Conservation (phyloP, 23 red algal species). For the Gracilaria vermiculophylla region DNA sequence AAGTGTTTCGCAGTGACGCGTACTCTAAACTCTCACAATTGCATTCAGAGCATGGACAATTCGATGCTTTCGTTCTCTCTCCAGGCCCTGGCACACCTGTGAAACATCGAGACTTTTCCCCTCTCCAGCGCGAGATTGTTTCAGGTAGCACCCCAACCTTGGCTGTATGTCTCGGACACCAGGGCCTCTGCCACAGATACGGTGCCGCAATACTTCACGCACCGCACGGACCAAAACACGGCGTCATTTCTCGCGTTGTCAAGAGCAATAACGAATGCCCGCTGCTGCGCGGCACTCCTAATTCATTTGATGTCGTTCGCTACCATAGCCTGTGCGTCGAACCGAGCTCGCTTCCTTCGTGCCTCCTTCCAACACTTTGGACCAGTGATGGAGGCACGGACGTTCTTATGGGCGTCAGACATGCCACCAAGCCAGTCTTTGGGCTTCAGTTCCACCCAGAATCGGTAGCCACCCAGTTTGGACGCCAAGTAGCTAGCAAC, state of each 20-base stretch:
- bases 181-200: conserved; percentile 59
- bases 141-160: conserved; percentile 42
- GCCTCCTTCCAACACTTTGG: conserved; percentile 74
- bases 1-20: conserved; percentile 71
- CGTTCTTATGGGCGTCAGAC: conserved; percentile 88
- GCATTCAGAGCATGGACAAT: conserved; percentile 1
- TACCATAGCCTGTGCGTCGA: conserved; percentile 82
- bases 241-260: conserved; percentile 36
- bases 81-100: conserved; percentile 92
- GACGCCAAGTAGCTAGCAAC: conserved; percentile 53
- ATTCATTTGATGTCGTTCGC: conserved; percentile 73
- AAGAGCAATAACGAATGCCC: conserved; percentile 37
- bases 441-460: conserved; percentile 99
- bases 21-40: conserved; percentile 34
- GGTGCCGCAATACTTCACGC: conserved; percentile 39
- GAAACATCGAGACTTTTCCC: conserved; percentile 65
- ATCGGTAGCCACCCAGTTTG: conserved; percentile 65
- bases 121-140: conserved; percentile 47
- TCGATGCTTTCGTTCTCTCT: conserved; percentile 92
- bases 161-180: conserved; percentile 93
- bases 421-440: conserved; percentile 65
- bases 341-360: conserved; percentile 1
- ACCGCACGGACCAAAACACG: conserved; percentile 59
- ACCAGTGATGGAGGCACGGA: conserved; percentile 14
- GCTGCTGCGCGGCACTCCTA: conserved; percentile 55